Base-by-base conservation (phyloP, 1,284 basidiomycete genomes). In the Ustilago curta region DNA sequence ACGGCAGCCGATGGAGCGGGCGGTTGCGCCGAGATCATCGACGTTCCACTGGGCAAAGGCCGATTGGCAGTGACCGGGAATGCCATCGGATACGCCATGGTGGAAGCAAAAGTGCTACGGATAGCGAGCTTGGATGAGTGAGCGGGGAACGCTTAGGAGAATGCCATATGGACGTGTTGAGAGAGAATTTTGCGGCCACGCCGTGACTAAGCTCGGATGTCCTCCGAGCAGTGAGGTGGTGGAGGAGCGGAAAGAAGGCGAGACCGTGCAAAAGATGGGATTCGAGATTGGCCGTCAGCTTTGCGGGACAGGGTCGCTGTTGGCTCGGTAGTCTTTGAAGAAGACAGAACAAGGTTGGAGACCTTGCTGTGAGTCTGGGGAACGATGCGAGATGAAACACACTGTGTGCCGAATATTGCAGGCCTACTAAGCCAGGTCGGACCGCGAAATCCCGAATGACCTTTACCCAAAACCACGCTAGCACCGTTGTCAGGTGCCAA, bases 41-140 rank as follows among this genome's bases (percentile, higher is more conserved):
- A 58, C 5, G 58, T 61, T 7, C 70, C 70, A 32, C 61, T 55
- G 3, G 71, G 58, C 54, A 74, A 43, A 31, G 71, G 58, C 29
- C 71, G 71, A 12, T 52, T 50, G 8, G 66, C 42, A 0, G 66
- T 42, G 5, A 54, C 35, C 2, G 71, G 66, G 35, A 65, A 74
- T 3, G 51, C 61, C 53, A 74, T 67, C 19, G 71, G 66, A 54
- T 59, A 63, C 39, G 68, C 58, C 70, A 68, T 68, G 9, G 0
- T 8, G 58, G 68, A 48, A 48, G 27, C 25, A 18, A 43, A 37
- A 12, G n/a, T 37, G 37, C 19, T 42, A 19, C 42, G 25, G 27
- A n/a, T 18, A 6, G 27, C 27, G 27, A 47, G 45, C 45, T 32
- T 29, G 45, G 18, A 47, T 47, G 45, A 8, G 29, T 27, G 25